Conservation (phyloP, 2,329 filamentous ascomycete genomes). For the Fusarium sambucinum region DNA sequence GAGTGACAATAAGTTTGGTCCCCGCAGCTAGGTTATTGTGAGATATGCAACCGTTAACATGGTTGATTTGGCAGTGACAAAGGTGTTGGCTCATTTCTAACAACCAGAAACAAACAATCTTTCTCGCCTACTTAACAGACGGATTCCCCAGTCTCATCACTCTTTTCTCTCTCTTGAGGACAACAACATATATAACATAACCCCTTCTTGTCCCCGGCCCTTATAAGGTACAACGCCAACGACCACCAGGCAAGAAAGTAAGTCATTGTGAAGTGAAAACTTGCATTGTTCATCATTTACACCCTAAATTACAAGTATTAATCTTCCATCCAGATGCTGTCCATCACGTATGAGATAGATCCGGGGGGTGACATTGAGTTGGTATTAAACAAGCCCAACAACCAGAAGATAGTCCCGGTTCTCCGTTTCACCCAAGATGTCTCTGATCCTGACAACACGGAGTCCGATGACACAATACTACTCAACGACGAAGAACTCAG, state of each 20-base stretch:
- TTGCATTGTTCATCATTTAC: background rate
- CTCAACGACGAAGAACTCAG: no score
- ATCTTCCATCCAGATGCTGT: background rate
- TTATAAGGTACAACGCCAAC: no score
- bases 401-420: background rate
- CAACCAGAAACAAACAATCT: no score
- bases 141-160: no score
- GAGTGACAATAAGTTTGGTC: background rate
- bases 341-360: background rate
- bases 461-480: no score
- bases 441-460: accelerated
- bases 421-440: background rate
- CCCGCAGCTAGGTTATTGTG: no score
- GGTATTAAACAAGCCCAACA: background rate
- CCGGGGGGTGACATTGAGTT: background rate
- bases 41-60: background rate
- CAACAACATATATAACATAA: no score
- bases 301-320: background rate
- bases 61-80: background rate
- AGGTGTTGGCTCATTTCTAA: no score
- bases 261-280: background rate
- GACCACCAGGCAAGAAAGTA: background rate
- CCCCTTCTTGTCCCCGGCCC: no score
- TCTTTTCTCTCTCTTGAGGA: no score
- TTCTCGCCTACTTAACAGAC: no score